Evolutionary conservation across 129 eudicot genomes (phyloP), one percentile per base, ranked within the genome.

Genomic region (Centaurea solstitialis): DNA sequence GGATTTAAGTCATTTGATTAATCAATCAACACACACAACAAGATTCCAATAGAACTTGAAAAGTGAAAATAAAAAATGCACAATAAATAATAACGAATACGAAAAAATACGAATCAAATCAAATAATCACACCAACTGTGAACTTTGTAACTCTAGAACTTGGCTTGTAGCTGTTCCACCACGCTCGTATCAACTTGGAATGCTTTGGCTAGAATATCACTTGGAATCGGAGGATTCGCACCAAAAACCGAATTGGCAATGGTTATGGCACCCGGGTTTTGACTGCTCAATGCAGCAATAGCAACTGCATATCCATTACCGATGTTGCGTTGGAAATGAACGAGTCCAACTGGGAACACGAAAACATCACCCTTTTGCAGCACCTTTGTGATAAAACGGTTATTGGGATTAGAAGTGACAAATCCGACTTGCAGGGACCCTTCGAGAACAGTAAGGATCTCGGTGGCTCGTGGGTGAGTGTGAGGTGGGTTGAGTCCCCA

Each of bases 381-480:
- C 5, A 86, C 85, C 68, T 86, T 86, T 15, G 83, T 43, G 26
- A 86, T 79, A 10, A 72, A 75, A 3, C 85, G 84, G 62, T 86
- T 82, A 30, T 79, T 85, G 2, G 89, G 89, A 65, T 79, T 82
- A 30, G 89, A 86, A 7, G 87, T 86, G 10, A 83, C 90, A 33
- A 86, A 82, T 26, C 90, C 87, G n/a, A 83, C 87, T 61, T 74
- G 35, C 1, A 86, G 85, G 4, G 74, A 28, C n/a, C 89, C 89
- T 86, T 86, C 87, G 38, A 86, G 68, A 75, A 83, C 83, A 0
- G 85, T 83, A 9, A 86, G 68, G 68, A 86, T 76, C 69, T 86
- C 90, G 1, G 89, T 86, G 71, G 87, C 89, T 75, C 89, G 53
- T 28, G 89, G 89, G 82, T 86, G 89, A 64, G 85, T 79, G 64